Percentiles rank a stretch among this genome's conserved stretches.
Evolutionary conservation across 2,329 filamentous ascomycete species (phyloP).

Genomic region (Knoxdaviesia proteae): DNA sequence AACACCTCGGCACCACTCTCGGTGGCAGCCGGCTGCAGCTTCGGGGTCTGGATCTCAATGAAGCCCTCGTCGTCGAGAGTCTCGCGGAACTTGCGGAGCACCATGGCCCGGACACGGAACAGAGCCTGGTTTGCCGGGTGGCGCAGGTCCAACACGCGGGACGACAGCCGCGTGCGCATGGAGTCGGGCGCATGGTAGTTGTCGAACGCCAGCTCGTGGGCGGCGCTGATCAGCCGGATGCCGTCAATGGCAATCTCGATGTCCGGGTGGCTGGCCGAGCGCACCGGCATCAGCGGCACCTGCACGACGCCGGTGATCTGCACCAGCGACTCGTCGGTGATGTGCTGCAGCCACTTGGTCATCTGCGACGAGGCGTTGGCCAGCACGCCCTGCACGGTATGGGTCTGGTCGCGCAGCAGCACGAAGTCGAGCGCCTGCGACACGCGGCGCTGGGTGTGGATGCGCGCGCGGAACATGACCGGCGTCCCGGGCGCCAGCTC

Average conservation of each 20-base stretch:
- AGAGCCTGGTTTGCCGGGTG: conserved; percentile 75
- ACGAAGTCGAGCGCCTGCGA: conserved; percentile 70
- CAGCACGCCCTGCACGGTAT: conserved; percentile 70
- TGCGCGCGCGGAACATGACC: conserved; percentile 20
- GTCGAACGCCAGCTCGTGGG: conserved; percentile 24
- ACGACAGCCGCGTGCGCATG: conserved; percentile 47
- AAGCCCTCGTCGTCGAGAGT: conserved; percentile 59
- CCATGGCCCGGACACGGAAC: conserved; percentile 66
- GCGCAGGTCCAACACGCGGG: conserved; percentile 66
- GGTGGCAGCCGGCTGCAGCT: conserved; percentile 73
- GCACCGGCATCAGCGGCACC: conserved; percentile 50
- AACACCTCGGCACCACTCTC: conserved; percentile 87
- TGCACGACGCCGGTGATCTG: conserved; percentile 56
- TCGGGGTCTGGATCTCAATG: conserved; percentile 85
- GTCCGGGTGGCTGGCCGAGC: conserved; percentile 54
- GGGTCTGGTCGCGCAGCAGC: conserved; percentile 64
- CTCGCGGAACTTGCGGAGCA: conserved; percentile 60
- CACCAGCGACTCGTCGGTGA: conserved; percentile 60
- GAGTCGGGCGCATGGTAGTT: conserved; percentile 20
- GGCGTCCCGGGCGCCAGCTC: conserved; percentile 16
- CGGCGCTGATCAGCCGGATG: conserved; percentile 29
- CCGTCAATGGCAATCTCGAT: conserved; percentile 50
- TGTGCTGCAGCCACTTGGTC: conserved; percentile 70
- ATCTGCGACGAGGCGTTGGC: conserved; percentile 30
- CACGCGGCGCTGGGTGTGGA: conserved; percentile 64